Evolutionary conservation across 2,329 filamentous ascomycete genomes (phyloP).

Genomic region (Arthrobotrys musiformis): DNA sequence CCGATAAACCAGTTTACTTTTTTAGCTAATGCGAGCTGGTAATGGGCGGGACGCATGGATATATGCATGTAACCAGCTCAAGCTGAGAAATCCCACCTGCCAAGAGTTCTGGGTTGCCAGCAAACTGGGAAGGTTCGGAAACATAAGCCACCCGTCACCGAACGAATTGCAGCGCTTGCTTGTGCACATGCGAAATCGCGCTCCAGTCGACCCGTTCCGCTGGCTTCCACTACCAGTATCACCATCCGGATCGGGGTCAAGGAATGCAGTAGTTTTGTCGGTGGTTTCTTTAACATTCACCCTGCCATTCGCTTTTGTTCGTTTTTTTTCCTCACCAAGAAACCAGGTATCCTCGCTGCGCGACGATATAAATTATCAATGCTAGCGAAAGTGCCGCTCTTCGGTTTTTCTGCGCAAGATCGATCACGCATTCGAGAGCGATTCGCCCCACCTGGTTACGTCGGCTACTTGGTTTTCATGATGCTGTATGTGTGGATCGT

Average conservation of each 20-base stretch:
- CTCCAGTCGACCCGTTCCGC: constrained; percentile 14
- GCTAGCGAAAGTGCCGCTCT: constrained; percentile 14
- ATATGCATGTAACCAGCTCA: not conserved
- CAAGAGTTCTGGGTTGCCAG: constrained; percentile 23
- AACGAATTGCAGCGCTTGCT: constrained; percentile 18
- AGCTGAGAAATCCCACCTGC: constrained; percentile 23
- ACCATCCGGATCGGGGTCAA: constrained; percentile 48
- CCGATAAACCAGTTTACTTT: not conserved
- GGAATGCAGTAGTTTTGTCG: not conserved
- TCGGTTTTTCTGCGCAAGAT: constrained; percentile 11
- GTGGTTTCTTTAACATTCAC: constrained; percentile 23
- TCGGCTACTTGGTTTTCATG: constrained; percentile 48
- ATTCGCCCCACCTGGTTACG: constrained; percentile 24
- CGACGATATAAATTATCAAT: constrained; percentile 21
- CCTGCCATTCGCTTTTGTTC: constrained; percentile 14
- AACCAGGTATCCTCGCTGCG: not conserved
- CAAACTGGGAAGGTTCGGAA: constrained; percentile 43
- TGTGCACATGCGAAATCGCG: constrained; percentile 18
- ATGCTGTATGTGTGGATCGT: constrained; percentile 47
- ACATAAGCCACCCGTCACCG: constrained; percentile 10
- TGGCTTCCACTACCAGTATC: constrained; percentile 31
- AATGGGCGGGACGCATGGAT: not conserved
- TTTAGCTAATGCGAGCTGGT: constrained; percentile 7
- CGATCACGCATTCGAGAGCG: constrained; percentile 15
- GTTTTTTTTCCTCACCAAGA: not conserved